Conservation (phyloP, 2,329 filamentous ascomycete species). For the Aspergillus versicolor region DNA sequence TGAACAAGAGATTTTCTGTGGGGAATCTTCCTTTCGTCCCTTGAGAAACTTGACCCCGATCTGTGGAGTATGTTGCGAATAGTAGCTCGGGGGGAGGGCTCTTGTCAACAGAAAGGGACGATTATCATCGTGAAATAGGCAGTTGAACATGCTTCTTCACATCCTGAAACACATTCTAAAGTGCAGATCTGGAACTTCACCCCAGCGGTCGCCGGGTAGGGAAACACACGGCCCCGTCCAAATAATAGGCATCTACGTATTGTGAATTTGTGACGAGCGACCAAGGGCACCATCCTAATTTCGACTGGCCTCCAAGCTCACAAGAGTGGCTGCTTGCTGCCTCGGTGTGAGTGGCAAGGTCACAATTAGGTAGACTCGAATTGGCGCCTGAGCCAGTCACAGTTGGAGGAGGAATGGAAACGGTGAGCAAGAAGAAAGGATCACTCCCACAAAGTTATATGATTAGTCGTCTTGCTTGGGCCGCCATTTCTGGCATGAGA, state of each 20-base stretch:
- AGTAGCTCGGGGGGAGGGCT: neutral
- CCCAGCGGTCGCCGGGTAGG: constrained; percentile 11
- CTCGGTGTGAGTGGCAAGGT: neutral
- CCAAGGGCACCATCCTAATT: neutral
- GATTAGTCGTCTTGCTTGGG: constrained; percentile 16
- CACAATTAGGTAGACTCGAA: neutral
- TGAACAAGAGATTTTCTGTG: constrained; percentile 16
- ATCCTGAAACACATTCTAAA: constrained; percentile 3
- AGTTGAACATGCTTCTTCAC: constrained; percentile 2
- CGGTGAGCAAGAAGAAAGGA: neutral
- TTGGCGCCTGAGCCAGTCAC: neutral
- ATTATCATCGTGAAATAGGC: neutral
- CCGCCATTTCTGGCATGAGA: constrained; percentile 16
- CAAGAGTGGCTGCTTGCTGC: neutral
- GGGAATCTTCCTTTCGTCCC: constrained; percentile 10
- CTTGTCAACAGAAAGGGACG: neutral
- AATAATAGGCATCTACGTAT: neutral
- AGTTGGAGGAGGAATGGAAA: neutral
- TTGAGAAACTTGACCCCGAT: neutral
- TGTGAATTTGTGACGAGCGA: neutral
- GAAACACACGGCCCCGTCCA: neutral
- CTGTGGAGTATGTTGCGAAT: neutral
- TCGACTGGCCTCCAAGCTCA: neutral
- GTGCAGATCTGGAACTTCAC: constrained; percentile 7
- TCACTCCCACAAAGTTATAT: neutral